Base-by-base conservation (phyloP, 441 rosid species). In the Gossypium lobatum region DNA sequence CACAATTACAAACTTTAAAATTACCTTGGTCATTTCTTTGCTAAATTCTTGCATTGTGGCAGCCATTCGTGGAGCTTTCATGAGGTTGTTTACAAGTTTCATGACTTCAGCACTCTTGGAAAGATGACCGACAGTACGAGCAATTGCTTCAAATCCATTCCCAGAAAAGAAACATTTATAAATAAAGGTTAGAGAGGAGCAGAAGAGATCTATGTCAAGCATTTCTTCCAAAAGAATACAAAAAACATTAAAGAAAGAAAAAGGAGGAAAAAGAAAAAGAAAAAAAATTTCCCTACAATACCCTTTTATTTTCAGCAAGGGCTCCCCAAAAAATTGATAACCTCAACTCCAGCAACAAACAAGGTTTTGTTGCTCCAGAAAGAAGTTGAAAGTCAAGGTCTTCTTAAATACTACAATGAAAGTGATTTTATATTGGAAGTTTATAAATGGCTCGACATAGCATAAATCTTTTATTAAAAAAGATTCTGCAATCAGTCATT, bases 11-110 rank as follows among this genome's bases (percentile, higher is more conserved):
- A 17, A 11, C 34, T 65, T 60, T 9, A 23, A 23, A 21, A 17
- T 52, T 80, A 80, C 83, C 83, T 74, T 77, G 25, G 73, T 74
- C 80, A 80, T 78, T 81, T 76, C 81, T 64, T 75, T 78, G 82
- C 67, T 75, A 60, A 78, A 78, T 53, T 82, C 85, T 54, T 77
- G 80, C 83, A 83, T 80, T 1, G 78, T 78, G 17, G 65, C 78
- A 54, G 83, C 80, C 79, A 80, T 45, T 75, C 71, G 64, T 31
- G 85, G 81, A 64, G 85, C 85, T 71, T 80, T 83, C 80, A 83
- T 67, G 62, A 80, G 86, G 68, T 83, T 64, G 55, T 76, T 78
- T 48, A 80, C 83, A 42, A 82, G 79, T 64, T 82, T 80, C 81
- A 82, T 82, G 70, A 80, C 83, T 46, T 82, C 83, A 25, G 81